A percentile compares a stretch with the other conserved stretches of the same genome.
These are phyloP conservation scores for Coleophoma cylindrospora DNA, from an alignment of 2,329 filamentous ascomycete species.

Conservation along the genomic window DNA sequence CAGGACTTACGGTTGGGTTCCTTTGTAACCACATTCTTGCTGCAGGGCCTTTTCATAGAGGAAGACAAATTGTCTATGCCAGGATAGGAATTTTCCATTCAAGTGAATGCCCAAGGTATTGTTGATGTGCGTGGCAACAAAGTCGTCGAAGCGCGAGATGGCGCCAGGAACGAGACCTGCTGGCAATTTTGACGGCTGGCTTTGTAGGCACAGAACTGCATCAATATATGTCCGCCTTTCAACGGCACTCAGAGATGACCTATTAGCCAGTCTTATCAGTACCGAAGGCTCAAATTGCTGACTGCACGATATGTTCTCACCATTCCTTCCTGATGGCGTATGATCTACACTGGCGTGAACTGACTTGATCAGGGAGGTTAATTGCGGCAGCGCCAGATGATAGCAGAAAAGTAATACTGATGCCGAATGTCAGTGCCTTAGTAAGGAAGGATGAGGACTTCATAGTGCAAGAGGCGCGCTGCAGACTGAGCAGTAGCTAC, in stretches of 20 bases:
- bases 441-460: too few species aligned
- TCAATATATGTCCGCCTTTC: background rate
- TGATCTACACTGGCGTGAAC: too few species aligned
- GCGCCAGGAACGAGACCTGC: conserved; percentile 4
- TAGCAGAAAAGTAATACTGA: too few species aligned
- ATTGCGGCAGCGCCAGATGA: too few species aligned
- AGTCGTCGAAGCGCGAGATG: conserved; percentile 30
- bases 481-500: too few species aligned
- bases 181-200: background rate
- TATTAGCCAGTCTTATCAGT: too few species aligned
- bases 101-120: conserved; percentile 28
- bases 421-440: too few species aligned
- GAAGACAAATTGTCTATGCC: conserved; percentile 34
- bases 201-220: background rate
- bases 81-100: conserved; percentile 32
- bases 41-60: conserved; percentile 32
- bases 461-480: too few species aligned
- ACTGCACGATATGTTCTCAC: too few species aligned
- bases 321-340: too few species aligned
- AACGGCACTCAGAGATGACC: background rate
- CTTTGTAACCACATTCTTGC: conserved; percentile 30
- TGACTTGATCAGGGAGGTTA: too few species aligned
- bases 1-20: background rate
- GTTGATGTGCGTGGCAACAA: conserved; percentile 31
- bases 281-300: too few species aligned